Evolutionary conservation across 2,329 filamentous ascomycete genomes (phyloP), one percentile per base, ranked within the genome.

Genomic region (Neoarthrinium moseri): DNA sequence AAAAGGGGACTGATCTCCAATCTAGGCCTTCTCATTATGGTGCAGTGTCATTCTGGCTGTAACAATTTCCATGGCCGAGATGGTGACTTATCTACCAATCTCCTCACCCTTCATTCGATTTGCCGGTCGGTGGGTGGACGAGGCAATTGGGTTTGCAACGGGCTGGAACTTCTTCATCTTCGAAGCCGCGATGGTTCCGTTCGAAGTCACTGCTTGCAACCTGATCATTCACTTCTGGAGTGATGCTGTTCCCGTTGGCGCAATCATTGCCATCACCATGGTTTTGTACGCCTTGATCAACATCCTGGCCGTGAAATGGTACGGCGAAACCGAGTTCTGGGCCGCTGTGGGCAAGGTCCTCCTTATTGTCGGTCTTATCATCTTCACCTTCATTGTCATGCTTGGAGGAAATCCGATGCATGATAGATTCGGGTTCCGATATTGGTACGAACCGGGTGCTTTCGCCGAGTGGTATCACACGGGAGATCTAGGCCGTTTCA

Each of bases 301-400:
- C 56, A 56, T 91, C 37, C 73, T 91, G 49, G 84, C 84, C 1
- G 86, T 91, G 15, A 75, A 85, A 52, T 89, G 77, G 74, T 91
- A 88, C 48, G 87, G 87, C 35, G 86, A 90, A 65, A 79, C 83
- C 0, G 89, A 94, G 61, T 94, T 95, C 58, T 81, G 77, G 77
- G 80, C 84, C 17, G 83, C 88, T 3, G 62, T 88, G 2, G 84
- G 84, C 45, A 90, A 91, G 62, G 78, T 90, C 3, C 55, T 91
- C 2, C 74, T 91, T 41, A 87, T 88, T 49, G 66, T 90, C 27
- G 86, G 81, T 1, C 73, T 92, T 41, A 77, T 91, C 54, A 56
- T 82, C 51, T 91, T 89, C 68, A 92, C 89, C 2, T 89, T 95
- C 58, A 76, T 95, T 52, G 81, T 83, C 52, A 92, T 94, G 84